These are phyloP conservation scores for Sistotremastrum suecicum DNA, from an alignment of 768 basidiomycete species.

Conservation along the genomic window DNA sequence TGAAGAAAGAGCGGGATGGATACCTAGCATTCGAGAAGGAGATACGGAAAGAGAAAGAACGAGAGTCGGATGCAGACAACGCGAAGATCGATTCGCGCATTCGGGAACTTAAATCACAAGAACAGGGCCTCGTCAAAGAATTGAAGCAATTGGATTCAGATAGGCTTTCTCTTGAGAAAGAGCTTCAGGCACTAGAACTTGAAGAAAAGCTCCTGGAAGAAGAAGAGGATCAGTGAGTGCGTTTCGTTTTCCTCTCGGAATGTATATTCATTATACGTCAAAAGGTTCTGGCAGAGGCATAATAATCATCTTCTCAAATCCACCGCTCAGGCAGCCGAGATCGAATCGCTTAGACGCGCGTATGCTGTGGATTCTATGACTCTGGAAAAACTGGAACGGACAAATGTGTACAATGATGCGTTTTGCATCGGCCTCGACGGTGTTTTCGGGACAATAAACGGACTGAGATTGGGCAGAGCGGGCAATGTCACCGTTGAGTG, in stretches of 20 bases:
- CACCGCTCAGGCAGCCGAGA: slow-evolving; percentile 53
- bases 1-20: slow-evolving; percentile 81
- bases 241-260: background rate
- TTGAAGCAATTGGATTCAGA: slow-evolving; percentile 66
- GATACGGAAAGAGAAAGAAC: slow-evolving; percentile 66
- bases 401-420: slow-evolving; percentile 91
- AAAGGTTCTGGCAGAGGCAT: slow-evolving; percentile 71
- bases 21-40: slow-evolving; percentile 90
- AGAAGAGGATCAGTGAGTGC: slow-evolving; percentile 71
- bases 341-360: slow-evolving; percentile 60
- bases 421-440: slow-evolving; percentile 94
- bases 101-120: slow-evolving; percentile 54
- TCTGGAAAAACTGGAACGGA: slow-evolving; percentile 73
- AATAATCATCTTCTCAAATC: slow-evolving; percentile 54
- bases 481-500: slow-evolving; percentile 87
- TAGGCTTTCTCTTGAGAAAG: slow-evolving; percentile 57
- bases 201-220: slow-evolving; percentile 69
- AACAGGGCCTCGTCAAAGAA: slow-evolving; percentile 56
- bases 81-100: slow-evolving; percentile 64
- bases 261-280: slow-evolving; percentile 2
- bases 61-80: slow-evolving; percentile 45
- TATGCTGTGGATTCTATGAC: slow-evolving; percentile 66
- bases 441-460: slow-evolving; percentile 96
- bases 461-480: slow-evolving; percentile 79
- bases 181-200: slow-evolving; percentile 51